phyloP scores from a whole-genome alignment of 1,139 yeast genomes.

The Saccharomycopsis hybrid region DNA sequence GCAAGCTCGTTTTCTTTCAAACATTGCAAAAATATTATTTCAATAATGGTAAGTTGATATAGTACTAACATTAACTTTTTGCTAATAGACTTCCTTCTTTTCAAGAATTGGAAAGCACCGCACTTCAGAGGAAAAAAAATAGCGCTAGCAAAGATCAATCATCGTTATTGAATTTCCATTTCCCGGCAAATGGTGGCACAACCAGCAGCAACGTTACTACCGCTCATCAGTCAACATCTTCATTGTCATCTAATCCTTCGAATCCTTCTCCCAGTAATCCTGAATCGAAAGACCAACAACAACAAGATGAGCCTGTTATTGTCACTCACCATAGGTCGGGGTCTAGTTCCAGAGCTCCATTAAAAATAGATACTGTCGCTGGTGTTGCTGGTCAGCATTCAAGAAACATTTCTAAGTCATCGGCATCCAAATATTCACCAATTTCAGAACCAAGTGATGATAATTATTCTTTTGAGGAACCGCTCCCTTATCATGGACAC shows the following conservation, averaged over 20 bases:
- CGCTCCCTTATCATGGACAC: background rate
- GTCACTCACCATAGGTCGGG: no score
- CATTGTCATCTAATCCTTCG: no score
- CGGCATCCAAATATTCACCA: background rate
- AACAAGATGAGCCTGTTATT: no score
- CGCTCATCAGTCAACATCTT: background rate
- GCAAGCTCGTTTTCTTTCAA: no score
- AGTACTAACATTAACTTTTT: background rate
- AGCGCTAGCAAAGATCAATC: background rate
- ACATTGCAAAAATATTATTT: no score
- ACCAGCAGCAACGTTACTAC: background rate
- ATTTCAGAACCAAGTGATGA: background rate
- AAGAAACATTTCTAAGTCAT: background rate
- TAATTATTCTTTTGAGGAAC: background rate
- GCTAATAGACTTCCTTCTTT: constrained; percentile 12
- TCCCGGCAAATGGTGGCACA: background rate
- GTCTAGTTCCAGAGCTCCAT: no score
- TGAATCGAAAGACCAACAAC: no score
- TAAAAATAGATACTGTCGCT: no score
- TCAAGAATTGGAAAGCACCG: constrained; percentile 9
- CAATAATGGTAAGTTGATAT: no score
- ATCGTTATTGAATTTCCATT: background rate
- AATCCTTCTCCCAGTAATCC: no score
- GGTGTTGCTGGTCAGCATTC: background rate
- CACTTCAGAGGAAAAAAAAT: background rate